Base-by-base conservation (phyloP, 305 asterid species). In the Fraxinus latifolia region DNA sequence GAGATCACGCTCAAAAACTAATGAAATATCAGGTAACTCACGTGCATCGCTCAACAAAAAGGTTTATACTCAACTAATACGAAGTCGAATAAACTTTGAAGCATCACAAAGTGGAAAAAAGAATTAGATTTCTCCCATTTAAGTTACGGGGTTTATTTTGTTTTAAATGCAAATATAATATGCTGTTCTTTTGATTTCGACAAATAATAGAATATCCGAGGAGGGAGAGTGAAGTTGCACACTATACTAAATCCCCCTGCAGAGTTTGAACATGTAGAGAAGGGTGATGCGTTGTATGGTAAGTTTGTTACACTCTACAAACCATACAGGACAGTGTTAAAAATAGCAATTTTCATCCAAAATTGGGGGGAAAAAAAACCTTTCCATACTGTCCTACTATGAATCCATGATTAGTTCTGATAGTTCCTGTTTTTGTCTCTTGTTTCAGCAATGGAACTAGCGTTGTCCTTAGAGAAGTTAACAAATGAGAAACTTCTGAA, bases 391-490 rank as follows among this genome's bases (percentile, higher is more conserved):
- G 55, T 44, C 55, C 17, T 42, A 42, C 15, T 47, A 14, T 47
- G 60, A 14, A 33, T 33, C 6, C 0, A 33, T 34, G 37, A 34
- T 50, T 50, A 14, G 32, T 80, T 79, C 77, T 80, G 21, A 83
- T 44, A 25, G 62, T 15, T 50, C 62, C 62, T 50, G 23, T 5
- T 19, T 76, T 11, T 86, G 47, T 80, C 31, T 83, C 80, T 71
- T 80, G 85, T 76, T 87, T 77, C 91, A 95, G 97, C 97, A 32
- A 93, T 95, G 99, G 99, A 95, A 81, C 86, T 92, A 11, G 90
- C 97, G 3, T 82, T 95, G 88, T 86, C 92, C 21, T 72, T 95
- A 92, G 97, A 95, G 92, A 95, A 95, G 88, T 77, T 91, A 55
- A 88, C 89, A 42, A 91, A 91, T 50, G 93, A 88, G 82, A 93